These are phyloP conservation scores for Xylaria hypoxylon DNA, from an alignment of 2,329 filamentous ascomycete species.

Conservation along the genomic window DNA sequence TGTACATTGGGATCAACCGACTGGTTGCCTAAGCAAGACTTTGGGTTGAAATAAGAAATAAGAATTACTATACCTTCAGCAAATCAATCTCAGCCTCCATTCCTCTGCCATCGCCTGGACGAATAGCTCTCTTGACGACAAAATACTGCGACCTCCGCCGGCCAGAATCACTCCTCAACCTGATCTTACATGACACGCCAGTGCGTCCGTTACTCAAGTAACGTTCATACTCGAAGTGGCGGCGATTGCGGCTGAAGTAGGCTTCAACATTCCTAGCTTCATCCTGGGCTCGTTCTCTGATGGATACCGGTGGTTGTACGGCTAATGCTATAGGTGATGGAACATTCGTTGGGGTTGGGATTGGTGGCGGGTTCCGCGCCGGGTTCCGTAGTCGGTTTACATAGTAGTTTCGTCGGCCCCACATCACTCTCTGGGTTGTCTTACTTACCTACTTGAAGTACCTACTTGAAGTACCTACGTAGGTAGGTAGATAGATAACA, in stretches of 20 bases:
- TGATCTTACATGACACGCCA: conserved; percentile 12
- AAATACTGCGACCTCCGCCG: conserved; percentile 6
- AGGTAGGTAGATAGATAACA: too few species aligned
- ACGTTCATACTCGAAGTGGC: not conserved
- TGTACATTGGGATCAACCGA: not conserved
- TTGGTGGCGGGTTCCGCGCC: too few species aligned
- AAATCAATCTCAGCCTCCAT: not conserved
- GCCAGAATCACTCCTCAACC: not conserved
- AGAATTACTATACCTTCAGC: not conserved
- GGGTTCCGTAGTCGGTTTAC: too few species aligned
- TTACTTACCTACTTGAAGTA: too few species aligned
- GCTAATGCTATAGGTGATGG: too few species aligned
- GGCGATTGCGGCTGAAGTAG: not conserved
- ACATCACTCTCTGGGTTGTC: too few species aligned
- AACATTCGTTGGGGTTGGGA: too few species aligned
- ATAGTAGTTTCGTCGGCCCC: too few species aligned
- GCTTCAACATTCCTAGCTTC: not conserved
- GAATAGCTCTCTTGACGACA: conserved; percentile 7
- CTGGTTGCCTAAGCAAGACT: not conserved
- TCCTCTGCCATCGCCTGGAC: too few species aligned
- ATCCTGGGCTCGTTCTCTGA: not conserved
- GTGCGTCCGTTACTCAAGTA: conserved; percentile 1
- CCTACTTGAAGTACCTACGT: too few species aligned
- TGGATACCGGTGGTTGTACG: too few species aligned
- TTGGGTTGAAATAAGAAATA: not conserved